phyloP scores from a whole-genome alignment of 345 rosid species.

The Dipteronia sinensis region DNA sequence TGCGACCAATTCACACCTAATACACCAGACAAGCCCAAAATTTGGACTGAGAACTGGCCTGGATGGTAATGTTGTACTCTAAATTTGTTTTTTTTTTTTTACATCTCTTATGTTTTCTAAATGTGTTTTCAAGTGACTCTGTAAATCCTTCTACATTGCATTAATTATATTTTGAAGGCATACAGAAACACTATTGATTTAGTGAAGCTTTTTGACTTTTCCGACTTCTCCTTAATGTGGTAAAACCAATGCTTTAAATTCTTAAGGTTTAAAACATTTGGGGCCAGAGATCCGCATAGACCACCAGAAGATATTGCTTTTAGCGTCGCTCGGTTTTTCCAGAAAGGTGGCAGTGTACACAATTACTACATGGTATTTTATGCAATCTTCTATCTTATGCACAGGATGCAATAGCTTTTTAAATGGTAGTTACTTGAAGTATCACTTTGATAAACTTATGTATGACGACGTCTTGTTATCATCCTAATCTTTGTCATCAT shows the following conservation, averaged over 20 bases:
- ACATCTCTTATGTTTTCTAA: neutral
- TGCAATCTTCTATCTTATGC: slow-evolving; percentile 12
- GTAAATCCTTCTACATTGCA: neutral
- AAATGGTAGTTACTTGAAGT: neutral
- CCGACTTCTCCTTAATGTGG: slow-evolving; percentile 11
- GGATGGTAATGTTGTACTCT: slow-evolving; percentile 73
- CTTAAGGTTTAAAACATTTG: slow-evolving; percentile 89
- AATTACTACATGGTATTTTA: slow-evolving; percentile 87
- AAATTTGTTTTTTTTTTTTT: neutral
- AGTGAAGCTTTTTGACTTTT: slow-evolving; percentile 8
- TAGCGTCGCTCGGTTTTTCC: slow-evolving; percentile 88
- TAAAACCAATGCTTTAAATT: neutral
- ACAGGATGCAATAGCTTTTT: neutral
- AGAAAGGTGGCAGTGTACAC: slow-evolving; percentile 86
- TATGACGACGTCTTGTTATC: neutral
- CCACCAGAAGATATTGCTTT: slow-evolving; percentile 89
- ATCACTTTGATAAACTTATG: slow-evolving; percentile 2
- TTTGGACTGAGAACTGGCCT: slow-evolving; percentile 99
- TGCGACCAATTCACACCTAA: slow-evolving; percentile 82
- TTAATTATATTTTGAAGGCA: neutral
- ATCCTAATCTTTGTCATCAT: slow-evolving; percentile 7
- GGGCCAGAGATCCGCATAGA: slow-evolving; percentile 87
- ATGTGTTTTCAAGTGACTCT: neutral
- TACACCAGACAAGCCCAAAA: slow-evolving; percentile 82
- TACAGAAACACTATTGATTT: neutral